These are phyloP conservation scores for Pseudozyma thailandica DNA, from an alignment of 1,284 basidiomycete genomes.

Conservation along the genomic window DNA sequence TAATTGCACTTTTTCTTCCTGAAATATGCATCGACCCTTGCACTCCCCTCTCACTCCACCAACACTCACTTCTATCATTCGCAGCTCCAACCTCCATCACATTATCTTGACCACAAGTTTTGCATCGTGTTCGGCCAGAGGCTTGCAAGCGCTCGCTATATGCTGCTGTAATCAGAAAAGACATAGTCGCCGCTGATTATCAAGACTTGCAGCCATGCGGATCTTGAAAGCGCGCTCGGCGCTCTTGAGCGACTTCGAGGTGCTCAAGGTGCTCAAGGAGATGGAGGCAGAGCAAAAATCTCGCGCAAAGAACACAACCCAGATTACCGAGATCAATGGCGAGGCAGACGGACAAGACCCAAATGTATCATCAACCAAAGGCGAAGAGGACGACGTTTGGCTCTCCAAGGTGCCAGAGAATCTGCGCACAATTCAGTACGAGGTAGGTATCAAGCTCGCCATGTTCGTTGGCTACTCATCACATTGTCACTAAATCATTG, in stretches of 20 bases:
- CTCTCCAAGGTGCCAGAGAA: constrained; percentile 73
- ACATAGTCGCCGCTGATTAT: neutral
- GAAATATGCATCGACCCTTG: neutral
- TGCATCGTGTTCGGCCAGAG: neutral
- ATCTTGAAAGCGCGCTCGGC: constrained; percentile 81
- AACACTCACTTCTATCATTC: neutral
- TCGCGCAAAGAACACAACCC: constrained; percentile 65
- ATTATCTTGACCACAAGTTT: no score
- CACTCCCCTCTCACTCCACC: neutral
- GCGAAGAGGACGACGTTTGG: constrained; percentile 42
- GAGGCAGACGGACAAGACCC: constrained; percentile 3
- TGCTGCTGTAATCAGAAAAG: constrained; percentile 10
- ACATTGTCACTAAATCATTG: constrained; percentile 84
- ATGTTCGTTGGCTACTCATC: constrained; percentile 71
- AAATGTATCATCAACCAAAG: constrained; percentile 5
- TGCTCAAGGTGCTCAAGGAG: constrained; percentile 80
- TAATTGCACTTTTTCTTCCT: constrained; percentile 20
- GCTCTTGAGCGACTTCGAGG: constrained; percentile 86
- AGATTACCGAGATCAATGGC: constrained; percentile 70
- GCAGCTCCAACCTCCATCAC: neutral
- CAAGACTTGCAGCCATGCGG: constrained; percentile 69
- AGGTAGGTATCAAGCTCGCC: constrained; percentile 72
- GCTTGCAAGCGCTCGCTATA: neutral
- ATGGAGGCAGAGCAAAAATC: constrained; percentile 76
- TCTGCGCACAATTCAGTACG: constrained; percentile 85